These are phyloP conservation scores for Chrysanthemum lavandulifolium DNA, from an alignment of 129 eudicot genomes.

Conservation along the genomic window DNA sequence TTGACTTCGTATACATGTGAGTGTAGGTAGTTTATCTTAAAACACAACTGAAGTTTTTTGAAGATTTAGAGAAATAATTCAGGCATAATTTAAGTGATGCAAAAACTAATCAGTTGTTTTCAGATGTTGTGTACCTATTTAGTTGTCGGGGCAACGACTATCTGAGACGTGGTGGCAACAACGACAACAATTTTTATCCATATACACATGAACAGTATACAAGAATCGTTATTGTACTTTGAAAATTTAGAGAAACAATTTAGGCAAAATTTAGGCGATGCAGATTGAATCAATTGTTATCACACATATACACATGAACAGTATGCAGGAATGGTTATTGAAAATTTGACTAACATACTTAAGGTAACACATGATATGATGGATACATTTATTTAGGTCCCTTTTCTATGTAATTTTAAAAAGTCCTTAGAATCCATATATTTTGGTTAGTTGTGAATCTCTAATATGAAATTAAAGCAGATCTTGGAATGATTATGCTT, in stretches of 20 bases:
- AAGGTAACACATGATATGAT: conserved; percentile 15
- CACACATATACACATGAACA: conserved; percentile 21
- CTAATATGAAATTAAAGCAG: too few relatives aligned
- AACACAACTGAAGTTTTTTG: conserved; percentile 32
- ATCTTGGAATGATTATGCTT: conserved; percentile 32
- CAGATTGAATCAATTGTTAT: too few relatives aligned
- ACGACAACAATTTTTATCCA: conserved; percentile 19
- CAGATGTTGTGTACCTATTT: conserved; percentile 41
- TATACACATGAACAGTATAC: conserved; percentile 30
- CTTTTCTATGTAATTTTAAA: too few relatives aligned
- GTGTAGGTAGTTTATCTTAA: conserved; percentile 35
- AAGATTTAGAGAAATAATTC: conserved; percentile 16
- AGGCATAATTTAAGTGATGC: conserved; percentile 28
- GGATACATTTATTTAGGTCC: too few relatives aligned
- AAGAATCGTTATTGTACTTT: conserved; percentile 37
- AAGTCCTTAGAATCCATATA: too few relatives aligned
- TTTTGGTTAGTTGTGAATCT: too few relatives aligned
- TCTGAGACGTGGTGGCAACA: conserved; percentile 19
- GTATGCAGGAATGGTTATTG: conserved; percentile 36
- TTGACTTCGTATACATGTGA: too few relatives aligned
- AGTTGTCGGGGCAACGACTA: conserved; percentile 42
- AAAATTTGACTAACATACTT: conserved; percentile 29
- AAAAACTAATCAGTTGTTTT: conserved; percentile 21
- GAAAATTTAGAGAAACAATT: conserved; percentile 16
- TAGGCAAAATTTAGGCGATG: conserved; percentile 29